A percentile compares a stretch with the other conserved stretches of the same genome.
phyloP scores from a whole-genome alignment of 192 early-diverging fungal genomes.

The Umbelopsis vinacea region DNA sequence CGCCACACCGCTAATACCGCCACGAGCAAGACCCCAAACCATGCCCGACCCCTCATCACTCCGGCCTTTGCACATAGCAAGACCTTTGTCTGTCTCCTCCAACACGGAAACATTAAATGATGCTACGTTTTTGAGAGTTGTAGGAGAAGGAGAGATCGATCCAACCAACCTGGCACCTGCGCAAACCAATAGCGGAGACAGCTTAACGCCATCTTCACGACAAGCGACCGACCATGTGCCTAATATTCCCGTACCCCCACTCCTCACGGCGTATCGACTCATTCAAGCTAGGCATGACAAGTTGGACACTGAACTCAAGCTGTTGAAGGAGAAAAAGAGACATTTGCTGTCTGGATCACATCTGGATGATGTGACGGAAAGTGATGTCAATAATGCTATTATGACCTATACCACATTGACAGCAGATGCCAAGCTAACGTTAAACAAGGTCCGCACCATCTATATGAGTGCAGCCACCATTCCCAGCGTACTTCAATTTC shows the following conservation, averaged over 20 bases:
- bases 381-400: slow-evolving; percentile 50
- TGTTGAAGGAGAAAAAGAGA: slow-evolving; percentile 31
- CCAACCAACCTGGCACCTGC: slow-evolving; percentile 60
- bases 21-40: not conserved
- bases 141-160: slow-evolving; percentile 59
- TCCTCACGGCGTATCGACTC: slow-evolving; percentile 52
- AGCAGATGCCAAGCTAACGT: slow-evolving; percentile 53
- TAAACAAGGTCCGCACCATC: slow-evolving; percentile 55
- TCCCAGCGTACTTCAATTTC: slow-evolving; percentile 61
- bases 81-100: not conserved
- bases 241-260: slow-evolving; percentile 59
- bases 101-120: slow-evolving; percentile 10
- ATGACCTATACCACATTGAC: slow-evolving; percentile 47
- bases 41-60: slow-evolving; percentile 1
- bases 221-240: slow-evolving; percentile 58
- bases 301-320: slow-evolving; percentile 41
- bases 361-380: slow-evolving; percentile 34
- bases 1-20: not conserved
- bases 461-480: slow-evolving; percentile 57
- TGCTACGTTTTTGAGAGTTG: slow-evolving; percentile 25
- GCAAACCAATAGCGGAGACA: slow-evolving; percentile 52
- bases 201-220: slow-evolving; percentile 39
- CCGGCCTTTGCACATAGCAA: not conserved
- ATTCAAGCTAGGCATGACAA: slow-evolving; percentile 51
- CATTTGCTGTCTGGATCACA: not conserved